These are phyloP conservation scores for Arthrobotrys pseudoclavata DNA, from an alignment of 2,329 filamentous ascomycete genomes.

Conservation along the genomic window DNA sequence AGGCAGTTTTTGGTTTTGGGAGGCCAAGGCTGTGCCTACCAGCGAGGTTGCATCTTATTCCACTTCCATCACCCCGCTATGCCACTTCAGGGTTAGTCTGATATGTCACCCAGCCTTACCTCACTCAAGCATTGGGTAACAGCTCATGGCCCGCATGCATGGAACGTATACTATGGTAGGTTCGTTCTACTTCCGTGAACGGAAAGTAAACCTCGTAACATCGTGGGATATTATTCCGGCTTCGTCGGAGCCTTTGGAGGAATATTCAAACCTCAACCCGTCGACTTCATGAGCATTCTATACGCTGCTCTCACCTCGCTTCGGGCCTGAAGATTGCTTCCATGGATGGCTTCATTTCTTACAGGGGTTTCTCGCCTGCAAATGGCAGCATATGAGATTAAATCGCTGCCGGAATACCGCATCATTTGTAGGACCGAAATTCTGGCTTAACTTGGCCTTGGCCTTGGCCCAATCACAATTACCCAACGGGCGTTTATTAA, in stretches of 20 bases:
- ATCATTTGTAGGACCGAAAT: background rate
- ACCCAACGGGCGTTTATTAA: background rate
- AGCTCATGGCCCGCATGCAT: background rate
- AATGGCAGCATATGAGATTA: background rate
- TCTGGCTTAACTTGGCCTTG: background rate
- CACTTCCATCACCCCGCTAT: background rate
- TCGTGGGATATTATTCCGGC: background rate
- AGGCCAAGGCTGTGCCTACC: background rate
- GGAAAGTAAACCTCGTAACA: no score
- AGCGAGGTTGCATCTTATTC: slow-evolving; percentile 9
- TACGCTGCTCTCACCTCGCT: background rate
- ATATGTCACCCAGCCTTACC: slow-evolving; percentile 4
- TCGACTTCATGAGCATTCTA: no score
- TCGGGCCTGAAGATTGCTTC: background rate
- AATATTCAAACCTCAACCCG: background rate
- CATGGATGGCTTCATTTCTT: background rate
- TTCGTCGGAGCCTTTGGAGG: background rate
- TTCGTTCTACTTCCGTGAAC: no score
- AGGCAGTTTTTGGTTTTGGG: background rate
- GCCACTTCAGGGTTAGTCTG: background rate
- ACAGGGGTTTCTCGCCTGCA: background rate
- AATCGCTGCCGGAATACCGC: background rate
- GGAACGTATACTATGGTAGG: background rate
- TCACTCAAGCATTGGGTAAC: background rate
- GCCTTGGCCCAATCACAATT: background rate